phyloP scores from a whole-genome alignment of 495 filamentous ascomycete species.

The Penicillium parvum region DNA sequence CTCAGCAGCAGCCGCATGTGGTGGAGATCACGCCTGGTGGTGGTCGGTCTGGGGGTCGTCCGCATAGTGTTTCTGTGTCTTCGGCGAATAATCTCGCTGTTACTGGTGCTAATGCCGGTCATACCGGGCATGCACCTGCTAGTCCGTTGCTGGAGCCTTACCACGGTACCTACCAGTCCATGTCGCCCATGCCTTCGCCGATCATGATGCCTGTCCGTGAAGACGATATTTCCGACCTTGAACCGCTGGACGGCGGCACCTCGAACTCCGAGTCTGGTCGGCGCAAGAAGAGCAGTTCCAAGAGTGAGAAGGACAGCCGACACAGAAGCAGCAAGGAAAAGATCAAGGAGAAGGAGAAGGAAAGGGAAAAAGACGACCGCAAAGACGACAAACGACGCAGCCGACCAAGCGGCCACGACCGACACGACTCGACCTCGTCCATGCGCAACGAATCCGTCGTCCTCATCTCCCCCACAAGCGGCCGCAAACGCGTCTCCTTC shows the following conservation, averaged over 20 bases:
- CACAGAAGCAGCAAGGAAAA: slow-evolving; percentile 21
- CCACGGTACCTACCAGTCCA: slow-evolving; percentile 88
- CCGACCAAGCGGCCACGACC: slow-evolving; percentile 24
- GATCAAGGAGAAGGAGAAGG: slow-evolving; percentile 21
- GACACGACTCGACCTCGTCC: slow-evolving; percentile 25
- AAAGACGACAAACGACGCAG: slow-evolving; percentile 34
- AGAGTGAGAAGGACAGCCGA: slow-evolving; percentile 17
- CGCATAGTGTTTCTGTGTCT: slow-evolving; percentile 38
- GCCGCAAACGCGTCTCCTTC: slow-evolving; percentile 50
- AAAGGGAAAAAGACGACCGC: slow-evolving; percentile 18
- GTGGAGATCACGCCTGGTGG: slow-evolving; percentile 41
- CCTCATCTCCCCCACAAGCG: slow-evolving; percentile 27
- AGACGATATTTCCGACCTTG: slow-evolving; percentile 49
- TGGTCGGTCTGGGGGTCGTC: slow-evolving; percentile 28
- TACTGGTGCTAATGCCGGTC: slow-evolving; percentile 11
- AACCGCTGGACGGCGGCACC: slow-evolving; percentile 32
- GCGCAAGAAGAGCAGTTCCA: slow-evolving; percentile 25
- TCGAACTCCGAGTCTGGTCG: slow-evolving; percentile 33
- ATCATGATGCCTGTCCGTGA: slow-evolving; percentile 45
- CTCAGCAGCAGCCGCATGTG: slow-evolving; percentile 32
- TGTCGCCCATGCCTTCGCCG: slow-evolving; percentile 91
- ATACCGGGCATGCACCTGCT: slow-evolving; percentile 52
- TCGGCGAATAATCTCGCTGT: slow-evolving; percentile 37
- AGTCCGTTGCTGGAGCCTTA: slow-evolving; percentile 91
- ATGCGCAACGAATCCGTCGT: slow-evolving; percentile 20